A percentile compares a stretch with the other conserved stretches of the same genome.
These are phyloP conservation scores for Malassezia obtusa DNA, from an alignment of 1,284 basidiomycete species.

Conservation along the genomic window DNA sequence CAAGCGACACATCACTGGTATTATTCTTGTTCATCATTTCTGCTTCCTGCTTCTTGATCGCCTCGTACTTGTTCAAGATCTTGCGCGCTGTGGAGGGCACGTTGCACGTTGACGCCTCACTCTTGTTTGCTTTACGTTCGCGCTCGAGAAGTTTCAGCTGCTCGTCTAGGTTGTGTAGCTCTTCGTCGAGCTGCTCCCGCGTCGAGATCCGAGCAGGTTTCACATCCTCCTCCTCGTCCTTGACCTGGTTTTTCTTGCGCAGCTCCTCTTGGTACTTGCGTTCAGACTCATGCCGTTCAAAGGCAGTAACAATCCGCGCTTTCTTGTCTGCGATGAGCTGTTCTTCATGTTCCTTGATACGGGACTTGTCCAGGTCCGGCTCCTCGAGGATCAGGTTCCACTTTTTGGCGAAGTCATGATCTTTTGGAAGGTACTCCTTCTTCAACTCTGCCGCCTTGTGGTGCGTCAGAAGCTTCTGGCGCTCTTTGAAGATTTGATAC, in stretches of 20 bases:
- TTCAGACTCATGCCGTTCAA: constrained; percentile 54
- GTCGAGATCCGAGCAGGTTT: constrained; percentile 26
- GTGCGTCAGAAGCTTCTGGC: constrained; percentile 41
- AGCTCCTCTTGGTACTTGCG: constrained; percentile 34
- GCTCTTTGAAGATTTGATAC: constrained; percentile 46
- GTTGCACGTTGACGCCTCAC: constrained; percentile 51
- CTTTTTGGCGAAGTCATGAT: constrained; percentile 56
- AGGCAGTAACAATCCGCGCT: constrained; percentile 61
- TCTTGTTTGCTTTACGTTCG: constrained; percentile 70
- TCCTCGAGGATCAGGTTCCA: constrained; percentile 58
- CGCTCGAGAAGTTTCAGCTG: constrained; percentile 66
- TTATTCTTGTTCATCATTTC: constrained; percentile 44
- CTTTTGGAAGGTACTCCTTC: constrained; percentile 57
- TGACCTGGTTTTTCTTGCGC: constrained; percentile 26
- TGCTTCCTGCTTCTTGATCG: constrained; percentile 40
- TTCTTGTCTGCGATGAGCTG: constrained; percentile 53
- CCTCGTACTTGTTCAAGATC: constrained; percentile 51
- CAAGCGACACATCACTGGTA: constrained; percentile 40
- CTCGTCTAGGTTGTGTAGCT: constrained; percentile 62
- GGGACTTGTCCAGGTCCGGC: constrained; percentile 87
- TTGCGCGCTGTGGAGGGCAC: constrained; percentile 56
- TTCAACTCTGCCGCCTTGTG: constrained; percentile 54
- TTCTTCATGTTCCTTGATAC: constrained; percentile 72
- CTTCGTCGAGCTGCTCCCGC: constrained; percentile 50
- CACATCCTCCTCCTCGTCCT: constrained; percentile 33